Evolutionary conservation across 495 filamentous ascomycete genomes (phyloP).

Genomic region (Elasticomyces elasticus): DNA sequence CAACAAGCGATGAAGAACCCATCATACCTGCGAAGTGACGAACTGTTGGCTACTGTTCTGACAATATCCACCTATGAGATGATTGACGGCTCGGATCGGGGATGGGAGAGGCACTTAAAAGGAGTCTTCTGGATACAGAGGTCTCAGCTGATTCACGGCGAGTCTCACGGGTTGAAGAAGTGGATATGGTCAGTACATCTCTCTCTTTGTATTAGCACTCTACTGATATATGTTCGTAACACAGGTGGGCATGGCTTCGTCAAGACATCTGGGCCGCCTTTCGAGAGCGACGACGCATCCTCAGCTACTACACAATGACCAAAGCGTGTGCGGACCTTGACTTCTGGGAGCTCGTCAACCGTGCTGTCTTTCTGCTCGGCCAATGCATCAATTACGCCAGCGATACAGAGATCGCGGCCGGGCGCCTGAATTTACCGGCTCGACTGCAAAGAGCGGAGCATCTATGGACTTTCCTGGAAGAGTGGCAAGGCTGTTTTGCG

Average conservation of each 20-base stretch:
- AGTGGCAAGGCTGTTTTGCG: neutral
- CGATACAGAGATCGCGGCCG: slow-evolving; percentile 10
- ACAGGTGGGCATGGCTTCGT: slow-evolving; percentile 29
- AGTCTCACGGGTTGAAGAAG: slow-evolving; percentile 24
- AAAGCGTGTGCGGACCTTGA: slow-evolving; percentile 15
- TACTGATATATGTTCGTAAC: neutral
- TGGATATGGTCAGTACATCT: slow-evolving; percentile 14
- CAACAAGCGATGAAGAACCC: slow-evolving; percentile 4
- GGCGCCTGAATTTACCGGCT: neutral
- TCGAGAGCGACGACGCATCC: slow-evolving; percentile 21
- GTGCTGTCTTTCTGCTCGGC: slow-evolving; percentile 16
- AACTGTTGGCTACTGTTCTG: slow-evolving; percentile 7
- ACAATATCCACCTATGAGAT: slow-evolving; percentile 10
- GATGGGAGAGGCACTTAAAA: slow-evolving; percentile 26
- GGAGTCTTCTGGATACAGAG: slow-evolving; percentile 30
- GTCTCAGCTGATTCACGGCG: slow-evolving; percentile 27
- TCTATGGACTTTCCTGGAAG: neutral
- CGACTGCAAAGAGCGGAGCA: neutral
- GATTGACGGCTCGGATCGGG: slow-evolving; percentile 11
- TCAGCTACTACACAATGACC: slow-evolving; percentile 24
- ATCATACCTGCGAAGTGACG: neutral
- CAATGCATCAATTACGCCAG: slow-evolving; percentile 20
- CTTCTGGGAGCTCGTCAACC: slow-evolving; percentile 14
- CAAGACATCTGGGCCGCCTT: slow-evolving; percentile 32
- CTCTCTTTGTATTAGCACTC: neutral